Conservation (phyloP, 768 basidiomycete genomes). For the Pulveroboletus sp. region DNA sequence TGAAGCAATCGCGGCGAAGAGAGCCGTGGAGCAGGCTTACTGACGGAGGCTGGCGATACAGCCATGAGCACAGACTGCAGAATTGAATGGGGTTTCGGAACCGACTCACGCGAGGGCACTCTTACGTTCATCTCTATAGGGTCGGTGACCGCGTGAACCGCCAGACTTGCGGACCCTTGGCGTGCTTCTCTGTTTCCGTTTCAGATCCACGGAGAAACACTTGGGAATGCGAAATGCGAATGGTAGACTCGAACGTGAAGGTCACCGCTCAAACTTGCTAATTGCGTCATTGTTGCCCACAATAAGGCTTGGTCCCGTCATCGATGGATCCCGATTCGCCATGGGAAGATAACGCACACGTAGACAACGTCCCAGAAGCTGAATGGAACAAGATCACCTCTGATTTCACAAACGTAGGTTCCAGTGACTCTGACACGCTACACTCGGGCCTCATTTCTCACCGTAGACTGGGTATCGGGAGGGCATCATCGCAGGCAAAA, state of each 20-base stretch:
- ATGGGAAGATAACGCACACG: constrained; percentile 51
- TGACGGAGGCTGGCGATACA: constrained; percentile 47
- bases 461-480: constrained; percentile 89
- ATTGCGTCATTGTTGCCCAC: too few species aligned
- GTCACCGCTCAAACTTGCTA: too few species aligned
- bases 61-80: constrained; percentile 9
- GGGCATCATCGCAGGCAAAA: constrained; percentile 91
- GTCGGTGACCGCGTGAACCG: constrained; percentile 2
- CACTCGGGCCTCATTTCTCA: neutral
- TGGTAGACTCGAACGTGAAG: too few species aligned
- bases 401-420: constrained; percentile 65
- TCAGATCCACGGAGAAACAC: too few species aligned
- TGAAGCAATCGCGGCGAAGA: constrained; percentile 54
- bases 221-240: too few species aligned
- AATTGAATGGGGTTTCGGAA: neutral
- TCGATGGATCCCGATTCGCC: constrained; percentile 45
- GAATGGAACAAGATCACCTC: constrained; percentile 69
- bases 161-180: neutral
- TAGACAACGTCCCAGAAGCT: constrained; percentile 36
- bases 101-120: constrained; percentile 26
- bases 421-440: neutral
- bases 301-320: too few species aligned
- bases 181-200: too few species aligned
- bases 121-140: constrained; percentile 8
- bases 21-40: constrained; percentile 48